Evolutionary conservation across 495 filamentous ascomycete species (phyloP).

Genomic region (Annulohypoxylon moriforme): DNA sequence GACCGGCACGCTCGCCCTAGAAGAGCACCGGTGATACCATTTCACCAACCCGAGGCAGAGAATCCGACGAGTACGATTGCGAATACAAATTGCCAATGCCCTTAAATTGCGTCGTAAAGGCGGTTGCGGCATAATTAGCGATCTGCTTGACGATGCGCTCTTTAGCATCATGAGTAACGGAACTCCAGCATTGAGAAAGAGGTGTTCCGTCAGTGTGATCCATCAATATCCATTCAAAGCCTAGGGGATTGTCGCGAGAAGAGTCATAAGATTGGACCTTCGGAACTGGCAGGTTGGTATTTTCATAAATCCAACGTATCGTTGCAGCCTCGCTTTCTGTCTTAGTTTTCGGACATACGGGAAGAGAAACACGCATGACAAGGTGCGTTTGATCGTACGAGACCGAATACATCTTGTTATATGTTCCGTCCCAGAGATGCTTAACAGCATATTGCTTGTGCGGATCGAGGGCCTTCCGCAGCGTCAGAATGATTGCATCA

Average conservation of each 20-base stretch:
- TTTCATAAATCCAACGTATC: slow-evolving; percentile 56
- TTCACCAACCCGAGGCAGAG: slow-evolving; percentile 30
- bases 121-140: slow-evolving; percentile 51
- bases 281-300: slow-evolving; percentile 65
- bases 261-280: slow-evolving; percentile 61
- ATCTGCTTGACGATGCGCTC: slow-evolving; percentile 51
- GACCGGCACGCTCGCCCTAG: slow-evolving; percentile 44
- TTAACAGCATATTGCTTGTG: slow-evolving; percentile 25
- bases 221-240: slow-evolving; percentile 72
- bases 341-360: slow-evolving; percentile 64
- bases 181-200: slow-evolving; percentile 56
- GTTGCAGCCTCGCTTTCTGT: slow-evolving; percentile 68
- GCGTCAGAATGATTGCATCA: slow-evolving; percentile 31
- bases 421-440: slow-evolving; percentile 42
- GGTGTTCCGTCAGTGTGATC: slow-evolving; percentile 57
- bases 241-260: slow-evolving; percentile 58
- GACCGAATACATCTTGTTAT: slow-evolving; percentile 54
- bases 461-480: slow-evolving; percentile 16
- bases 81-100: slow-evolving; percentile 55
- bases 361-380: slow-evolving; percentile 65
- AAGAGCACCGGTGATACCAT: slow-evolving; percentile 54
- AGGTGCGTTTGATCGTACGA: slow-evolving; percentile 39
- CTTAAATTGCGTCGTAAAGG: slow-evolving; percentile 47
- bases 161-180: slow-evolving; percentile 52
- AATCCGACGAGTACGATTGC: slow-evolving; percentile 6